These are phyloP conservation scores for Citrus trifoliata DNA, from an alignment of 345 rosid genomes.

Conservation along the genomic window DNA sequence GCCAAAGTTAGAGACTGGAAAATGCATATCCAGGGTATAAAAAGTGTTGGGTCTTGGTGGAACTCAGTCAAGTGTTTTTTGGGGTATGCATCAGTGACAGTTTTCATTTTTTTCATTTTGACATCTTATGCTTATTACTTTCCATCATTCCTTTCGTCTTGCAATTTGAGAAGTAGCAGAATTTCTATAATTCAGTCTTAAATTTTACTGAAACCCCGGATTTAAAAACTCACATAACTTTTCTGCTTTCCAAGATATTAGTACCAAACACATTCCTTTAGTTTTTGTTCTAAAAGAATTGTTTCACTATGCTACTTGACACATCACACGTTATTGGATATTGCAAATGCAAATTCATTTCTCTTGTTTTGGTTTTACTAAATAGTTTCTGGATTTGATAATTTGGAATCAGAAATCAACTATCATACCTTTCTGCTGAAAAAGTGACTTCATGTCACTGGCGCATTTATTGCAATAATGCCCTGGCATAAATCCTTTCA, in stretches of 20 bases:
- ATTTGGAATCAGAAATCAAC: not conserved
- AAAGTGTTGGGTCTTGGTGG: constrained; percentile 33
- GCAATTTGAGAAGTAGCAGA: not conserved
- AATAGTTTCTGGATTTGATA: not conserved
- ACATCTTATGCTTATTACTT: not conserved
- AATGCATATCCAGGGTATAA: constrained; percentile 12
- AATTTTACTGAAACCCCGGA: not conserved
- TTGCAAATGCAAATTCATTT: not conserved
- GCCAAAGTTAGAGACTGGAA: constrained; percentile 9
- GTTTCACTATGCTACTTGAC: not conserved
- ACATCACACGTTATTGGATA: too few species aligned
- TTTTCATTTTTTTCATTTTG: not conserved
- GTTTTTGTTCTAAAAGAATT: not conserved
- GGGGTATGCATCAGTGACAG: constrained; percentile 32
- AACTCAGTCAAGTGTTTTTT: constrained; percentile 34
- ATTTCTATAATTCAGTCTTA: not conserved
- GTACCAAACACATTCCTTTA: not conserved
- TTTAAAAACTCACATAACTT: not conserved
- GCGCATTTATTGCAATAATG: not conserved
- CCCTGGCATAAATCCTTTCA: not conserved
- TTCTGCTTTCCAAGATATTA: not conserved
- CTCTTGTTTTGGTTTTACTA: too few species aligned
- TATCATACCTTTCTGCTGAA: not conserved
- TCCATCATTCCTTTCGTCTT: not conserved
- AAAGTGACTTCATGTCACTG: not conserved